These are phyloP conservation scores for Penicillium goetzii DNA, from an alignment of 495 filamentous ascomycete species.

Conservation along the genomic window DNA sequence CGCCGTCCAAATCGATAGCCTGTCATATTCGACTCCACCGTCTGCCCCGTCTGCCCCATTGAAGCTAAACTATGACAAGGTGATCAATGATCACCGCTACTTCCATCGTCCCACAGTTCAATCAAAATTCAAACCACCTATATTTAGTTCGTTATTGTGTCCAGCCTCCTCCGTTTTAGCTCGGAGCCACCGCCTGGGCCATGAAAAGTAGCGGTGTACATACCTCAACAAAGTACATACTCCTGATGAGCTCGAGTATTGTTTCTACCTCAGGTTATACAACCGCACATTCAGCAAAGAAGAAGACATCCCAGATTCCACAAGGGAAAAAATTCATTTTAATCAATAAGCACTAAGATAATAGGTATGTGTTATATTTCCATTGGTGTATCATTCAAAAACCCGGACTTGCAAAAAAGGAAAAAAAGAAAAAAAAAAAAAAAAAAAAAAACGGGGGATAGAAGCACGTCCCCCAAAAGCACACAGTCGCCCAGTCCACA, in stretches of 20 bases:
- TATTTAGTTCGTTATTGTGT: too few relatives aligned
- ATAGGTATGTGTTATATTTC: conserved; percentile 32
- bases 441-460: conserved; percentile 8
- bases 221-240: not conserved
- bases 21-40: conserved; percentile 2
- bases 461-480: conserved; percentile 6
- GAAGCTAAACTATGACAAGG: conserved; percentile 12
- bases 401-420: conserved; percentile 14
- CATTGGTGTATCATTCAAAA: conserved; percentile 38
- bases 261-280: not conserved
- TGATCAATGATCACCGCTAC: conserved; percentile 10
- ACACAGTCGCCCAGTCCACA: conserved; percentile 12
- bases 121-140: not conserved
- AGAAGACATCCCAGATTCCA: not conserved
- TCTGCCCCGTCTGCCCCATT: not conserved
- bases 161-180: too few relatives aligned
- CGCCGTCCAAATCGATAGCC: not conserved
- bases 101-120: not conserved
- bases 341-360: conserved; percentile 28
- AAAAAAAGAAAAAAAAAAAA: conserved; percentile 9
- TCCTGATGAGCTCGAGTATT: not conserved
- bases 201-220: too few relatives aligned
- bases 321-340: conserved; percentile 8
- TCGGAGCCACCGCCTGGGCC: too few relatives aligned
- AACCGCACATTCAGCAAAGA: not conserved